Base-by-base conservation (phyloP, 2,329 filamentous ascomycete species). In the Daldinia sp. region DNA sequence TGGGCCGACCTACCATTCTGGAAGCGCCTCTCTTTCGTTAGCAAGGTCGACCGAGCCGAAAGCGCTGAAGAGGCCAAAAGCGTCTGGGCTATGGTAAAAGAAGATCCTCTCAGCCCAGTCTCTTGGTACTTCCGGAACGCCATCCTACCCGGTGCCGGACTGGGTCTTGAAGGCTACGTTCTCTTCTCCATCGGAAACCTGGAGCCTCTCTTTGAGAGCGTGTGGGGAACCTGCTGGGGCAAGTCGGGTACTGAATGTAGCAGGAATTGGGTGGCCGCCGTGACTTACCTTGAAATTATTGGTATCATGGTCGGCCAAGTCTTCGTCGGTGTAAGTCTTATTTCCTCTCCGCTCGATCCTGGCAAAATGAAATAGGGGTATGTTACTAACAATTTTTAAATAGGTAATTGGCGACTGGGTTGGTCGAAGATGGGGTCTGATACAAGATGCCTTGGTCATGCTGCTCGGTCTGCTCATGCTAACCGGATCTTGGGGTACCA, bases 171-270 rank as follows among this genome's bases (percentile, higher is more conserved):
- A 86, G 95, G 93, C 75, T 98, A 98, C 78, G 94, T 98, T 46
- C 88, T 98, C 20, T 98, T 98, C 86, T 98, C 94, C 70, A 98
- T 98, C 74, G 95, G 95, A 65, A 98, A 97, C 81, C 84, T 98
- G 72, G 89, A 92, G 77, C 92, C 94, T 4, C 86, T 98, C 10
- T 95, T 97, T 78, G 81, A 88, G 68, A 86, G 88, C 37, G 88
- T 89, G 5, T 98, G 95, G 87, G 88, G 89, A 0, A 74, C 82
- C 3, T 98, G 95, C 84, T 98, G 95, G 95, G 85, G 84, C 12
- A 83, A 84, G 26, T 78, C 77, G 0, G 80, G 86, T 67, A 80
- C 84, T 2, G 89, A 88, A 30, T 98, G 95, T 83, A 88, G 88
- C 77, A 80, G 87, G 73, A 92, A 93, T 72, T 98, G 95, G 95